Conservation (phyloP, 441 rosid genomes). For the Pelargonium citronellum region DNA sequence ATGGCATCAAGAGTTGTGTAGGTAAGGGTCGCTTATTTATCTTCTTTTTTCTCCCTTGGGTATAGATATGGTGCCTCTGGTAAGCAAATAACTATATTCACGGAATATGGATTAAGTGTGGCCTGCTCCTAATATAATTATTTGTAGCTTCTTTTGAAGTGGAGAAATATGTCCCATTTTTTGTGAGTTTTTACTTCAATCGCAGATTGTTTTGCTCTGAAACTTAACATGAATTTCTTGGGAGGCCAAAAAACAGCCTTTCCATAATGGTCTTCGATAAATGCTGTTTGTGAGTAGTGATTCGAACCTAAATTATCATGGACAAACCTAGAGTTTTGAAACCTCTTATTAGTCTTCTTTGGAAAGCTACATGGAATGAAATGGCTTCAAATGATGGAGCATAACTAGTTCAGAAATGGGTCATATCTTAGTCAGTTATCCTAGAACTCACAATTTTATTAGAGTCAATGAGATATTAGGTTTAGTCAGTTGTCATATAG, state of each 20-base stretch:
- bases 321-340: no score
- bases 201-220: no score
- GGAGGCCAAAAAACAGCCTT: no score
- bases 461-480: background rate
- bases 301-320: no score
- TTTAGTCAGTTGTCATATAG: background rate
- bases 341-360: no score
- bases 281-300: no score
- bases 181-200: no score
- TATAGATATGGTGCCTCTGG: background rate
- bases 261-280: no score
- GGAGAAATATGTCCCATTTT: background rate
- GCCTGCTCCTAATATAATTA: background rate
- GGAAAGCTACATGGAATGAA: no score
- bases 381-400: no score
- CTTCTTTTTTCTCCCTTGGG: constrained; percentile 9
- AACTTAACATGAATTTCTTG: no score
- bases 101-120: background rate
- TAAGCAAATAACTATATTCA: background rate
- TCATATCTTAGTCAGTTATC: background rate
- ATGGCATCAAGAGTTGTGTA: constrained; percentile 66
- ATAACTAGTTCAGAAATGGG: no score
- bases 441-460: background rate
- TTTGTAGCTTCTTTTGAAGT: background rate
- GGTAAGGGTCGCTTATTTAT: constrained; percentile 38